These are phyloP conservation scores for Vigna mungo DNA, from an alignment of 306 rosid species.

Conservation along the genomic window DNA sequence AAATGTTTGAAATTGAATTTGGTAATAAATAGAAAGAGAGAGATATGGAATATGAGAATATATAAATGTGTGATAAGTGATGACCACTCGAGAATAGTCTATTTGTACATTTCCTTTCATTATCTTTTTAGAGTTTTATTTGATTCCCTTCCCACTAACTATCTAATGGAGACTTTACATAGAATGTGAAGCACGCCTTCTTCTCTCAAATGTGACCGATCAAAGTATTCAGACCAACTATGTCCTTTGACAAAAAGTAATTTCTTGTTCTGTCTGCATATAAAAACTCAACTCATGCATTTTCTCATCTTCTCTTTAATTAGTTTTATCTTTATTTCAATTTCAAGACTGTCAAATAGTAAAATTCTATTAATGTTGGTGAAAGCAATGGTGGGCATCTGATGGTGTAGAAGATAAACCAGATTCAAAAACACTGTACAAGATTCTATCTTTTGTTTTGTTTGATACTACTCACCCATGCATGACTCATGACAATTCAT, in stretches of 20 bases:
- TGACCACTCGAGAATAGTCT: neutral
- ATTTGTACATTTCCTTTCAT: neutral
- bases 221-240: conserved; percentile 36
- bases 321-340: no score
- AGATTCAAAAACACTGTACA: conserved; percentile 31
- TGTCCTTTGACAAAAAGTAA: conserved; percentile 21
- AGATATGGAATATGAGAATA: neutral
- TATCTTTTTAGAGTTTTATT: conserved; percentile 1
- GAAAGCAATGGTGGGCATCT: neutral
- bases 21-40: neutral
- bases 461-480: conserved; percentile 24
- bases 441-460: conserved; percentile 37
- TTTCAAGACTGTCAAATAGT: no score
- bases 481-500: conserved; percentile 29
- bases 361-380: neutral
- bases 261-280: conserved; percentile 31
- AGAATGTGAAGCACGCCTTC: conserved; percentile 24
- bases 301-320: no score
- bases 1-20: neutral
- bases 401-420: conserved; percentile 15
- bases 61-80: neutral
- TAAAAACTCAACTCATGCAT: conserved; percentile 24
- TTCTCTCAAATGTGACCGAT: neutral
- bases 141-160: conserved; percentile 17
- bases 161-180: conserved; percentile 13